A percentile compares a stretch with the other conserved stretches of the same genome.
phyloP scores from a whole-genome alignment of 306 rosid species.

The Dryas alaskensis region DNA sequence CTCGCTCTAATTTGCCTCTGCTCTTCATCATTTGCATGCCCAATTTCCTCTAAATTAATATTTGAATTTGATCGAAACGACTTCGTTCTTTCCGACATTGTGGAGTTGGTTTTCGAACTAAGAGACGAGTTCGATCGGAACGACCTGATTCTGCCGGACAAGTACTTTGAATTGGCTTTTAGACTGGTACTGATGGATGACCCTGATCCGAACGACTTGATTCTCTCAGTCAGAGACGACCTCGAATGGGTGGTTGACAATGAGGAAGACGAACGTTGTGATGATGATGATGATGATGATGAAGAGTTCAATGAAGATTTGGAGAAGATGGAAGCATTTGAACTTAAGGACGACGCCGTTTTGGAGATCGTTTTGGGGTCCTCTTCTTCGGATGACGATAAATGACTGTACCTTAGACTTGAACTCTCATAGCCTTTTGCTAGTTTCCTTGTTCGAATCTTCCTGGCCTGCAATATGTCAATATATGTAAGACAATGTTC shows the following conservation, averaged over 20 bases:
- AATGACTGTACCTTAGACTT: not conserved
- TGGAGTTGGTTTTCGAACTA: not conserved
- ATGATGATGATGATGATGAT: not conserved
- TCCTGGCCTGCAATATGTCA: not conserved
- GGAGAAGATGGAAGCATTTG: not conserved
- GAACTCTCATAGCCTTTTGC: not conserved
- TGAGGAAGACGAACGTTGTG: too few relatives aligned
- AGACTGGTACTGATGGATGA: not conserved
- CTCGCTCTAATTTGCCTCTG: too few relatives aligned
- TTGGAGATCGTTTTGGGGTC: not conserved
- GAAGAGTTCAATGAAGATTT: not conserved
- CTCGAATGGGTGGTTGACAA: too few relatives aligned
- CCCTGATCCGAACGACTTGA: not conserved
- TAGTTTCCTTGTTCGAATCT: not conserved
- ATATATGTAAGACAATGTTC: not conserved
- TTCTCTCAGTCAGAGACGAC: too few relatives aligned
- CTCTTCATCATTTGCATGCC: too few relatives aligned
- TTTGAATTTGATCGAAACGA: not conserved
- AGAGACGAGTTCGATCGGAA: not conserved
- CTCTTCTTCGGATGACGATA: not conserved
- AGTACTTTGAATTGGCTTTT: not conserved
- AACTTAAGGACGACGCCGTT: not conserved
- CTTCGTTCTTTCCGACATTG: not conserved
- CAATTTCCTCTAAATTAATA: too few relatives aligned
- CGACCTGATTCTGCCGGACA: slow-evolving; percentile 3